Evolutionary conservation across 345 rosid genomes (phyloP).

Genomic region (Conringia planisiliqua): DNA sequence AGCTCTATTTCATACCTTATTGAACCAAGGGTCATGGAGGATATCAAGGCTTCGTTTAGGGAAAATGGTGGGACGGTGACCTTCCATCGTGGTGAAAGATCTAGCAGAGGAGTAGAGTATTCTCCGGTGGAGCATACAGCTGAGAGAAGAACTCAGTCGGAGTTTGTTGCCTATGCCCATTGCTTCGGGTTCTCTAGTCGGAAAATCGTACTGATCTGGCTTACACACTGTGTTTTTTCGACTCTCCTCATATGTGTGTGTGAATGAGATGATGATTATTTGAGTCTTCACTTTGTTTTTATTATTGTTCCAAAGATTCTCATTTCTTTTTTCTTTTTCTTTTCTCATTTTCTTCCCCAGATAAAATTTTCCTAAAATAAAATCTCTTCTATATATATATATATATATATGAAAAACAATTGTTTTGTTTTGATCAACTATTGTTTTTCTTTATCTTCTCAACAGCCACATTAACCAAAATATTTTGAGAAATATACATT

Average conservation of each 20-base stretch:
- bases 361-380: too few relatives aligned
- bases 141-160: conserved; percentile 35
- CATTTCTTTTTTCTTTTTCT: too few relatives aligned
- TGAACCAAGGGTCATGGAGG: conserved; percentile 70
- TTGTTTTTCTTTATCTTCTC: too few relatives aligned
- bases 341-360: too few relatives aligned
- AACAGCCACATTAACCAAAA: too few relatives aligned
- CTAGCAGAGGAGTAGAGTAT: conserved; percentile 33
- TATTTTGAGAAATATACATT: too few relatives aligned
- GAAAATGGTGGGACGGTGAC: conserved; percentile 83
- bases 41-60: conserved; percentile 96
- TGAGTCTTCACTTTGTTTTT: too few relatives aligned
- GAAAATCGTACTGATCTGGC: conserved; percentile 6
- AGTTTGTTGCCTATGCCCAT: conserved; percentile 27
- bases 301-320: too few relatives aligned
- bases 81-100: conserved; percentile 80
- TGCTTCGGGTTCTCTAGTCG: background rate
- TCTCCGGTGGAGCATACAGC: conserved; percentile 43
- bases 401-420: too few relatives aligned
- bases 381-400: too few relatives aligned
- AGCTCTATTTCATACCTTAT: too few relatives aligned
- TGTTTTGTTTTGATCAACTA: too few relatives aligned
- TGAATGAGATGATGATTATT: background rate
- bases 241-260: background rate
- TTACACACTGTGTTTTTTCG: background rate